A percentile compares a stretch with the other conserved stretches of the same genome.
Conservation (phyloP, 768 basidiomycete genomes). For the Pholiota molesta region DNA sequence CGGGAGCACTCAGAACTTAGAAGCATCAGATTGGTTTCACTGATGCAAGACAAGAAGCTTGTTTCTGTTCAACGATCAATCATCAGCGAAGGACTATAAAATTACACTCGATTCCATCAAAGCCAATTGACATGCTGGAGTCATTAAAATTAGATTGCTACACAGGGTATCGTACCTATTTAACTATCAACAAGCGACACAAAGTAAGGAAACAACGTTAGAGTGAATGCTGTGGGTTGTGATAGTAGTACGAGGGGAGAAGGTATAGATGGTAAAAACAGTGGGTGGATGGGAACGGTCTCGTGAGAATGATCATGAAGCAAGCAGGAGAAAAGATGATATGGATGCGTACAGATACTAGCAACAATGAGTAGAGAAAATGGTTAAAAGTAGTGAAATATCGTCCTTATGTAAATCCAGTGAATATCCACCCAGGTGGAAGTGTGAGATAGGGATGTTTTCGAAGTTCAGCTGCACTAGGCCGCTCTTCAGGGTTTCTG, state of each 20-base stretch:
- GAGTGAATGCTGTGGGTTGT: conserved; percentile 16
- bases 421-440: conserved; percentile 76
- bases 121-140: conserved; percentile 30
- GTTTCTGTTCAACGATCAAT: neutral
- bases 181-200: conserved; percentile 6
- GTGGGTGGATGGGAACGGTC: neutral
- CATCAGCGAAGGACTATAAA: neutral
- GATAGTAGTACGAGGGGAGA: conserved; percentile 18
- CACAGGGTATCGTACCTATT: conserved; percentile 41
- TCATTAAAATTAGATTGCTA: conserved; percentile 45
- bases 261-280: conserved; percentile 11
- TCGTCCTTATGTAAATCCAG: conserved; percentile 54
- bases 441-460: conserved; percentile 78
- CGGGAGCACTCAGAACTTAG: neutral
- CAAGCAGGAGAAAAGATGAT: conserved; percentile 26
- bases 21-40: neutral
- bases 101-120: neutral
- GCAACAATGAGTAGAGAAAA: conserved; percentile 6
- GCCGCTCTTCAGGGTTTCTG: conserved; percentile 85
- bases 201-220: conserved; percentile 12
- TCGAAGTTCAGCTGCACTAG: conserved; percentile 76
- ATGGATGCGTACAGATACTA: conserved; percentile 14
- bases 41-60: neutral
- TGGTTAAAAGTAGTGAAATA: conserved; percentile 5
- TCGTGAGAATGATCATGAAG: conserved; percentile 9